phyloP scores from a whole-genome alignment of 805 yeast genomes.

The Pichia rugopelliculosa region DNA sequence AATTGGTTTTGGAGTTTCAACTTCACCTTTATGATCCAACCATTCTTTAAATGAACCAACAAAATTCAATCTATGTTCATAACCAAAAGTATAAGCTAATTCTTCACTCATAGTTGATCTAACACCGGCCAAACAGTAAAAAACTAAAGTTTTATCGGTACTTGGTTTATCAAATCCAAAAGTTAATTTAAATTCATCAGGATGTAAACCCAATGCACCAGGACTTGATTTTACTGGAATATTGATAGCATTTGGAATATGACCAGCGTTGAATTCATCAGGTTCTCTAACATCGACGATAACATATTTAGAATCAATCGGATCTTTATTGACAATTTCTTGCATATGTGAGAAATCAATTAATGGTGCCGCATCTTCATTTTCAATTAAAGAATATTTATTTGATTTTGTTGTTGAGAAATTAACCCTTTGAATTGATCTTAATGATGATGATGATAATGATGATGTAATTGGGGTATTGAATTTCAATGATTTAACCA shows the following conservation, averaged over 20 bases:
- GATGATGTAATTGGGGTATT: not conserved
- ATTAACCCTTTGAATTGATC: not conserved
- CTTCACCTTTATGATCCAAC: constrained; percentile 39
- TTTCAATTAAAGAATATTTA: constrained; percentile 24
- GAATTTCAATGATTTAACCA: not conserved
- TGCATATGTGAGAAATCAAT: constrained; percentile 28
- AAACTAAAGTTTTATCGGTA: constrained; percentile 63
- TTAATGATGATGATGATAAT: not conserved
- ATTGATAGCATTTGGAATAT: constrained; percentile 78
- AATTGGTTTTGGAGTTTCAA: constrained; percentile 11
- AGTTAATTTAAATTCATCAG: constrained; percentile 71
- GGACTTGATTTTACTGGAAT: constrained; percentile 88
- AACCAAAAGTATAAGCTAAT: constrained; percentile 85
- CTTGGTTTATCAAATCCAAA: constrained; percentile 81
- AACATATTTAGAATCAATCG: constrained; percentile 33
- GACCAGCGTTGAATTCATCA: constrained; percentile 60
- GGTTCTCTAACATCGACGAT: constrained; percentile 94
- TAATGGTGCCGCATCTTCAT: constrained; percentile 26
- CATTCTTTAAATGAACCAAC: constrained; percentile 86
- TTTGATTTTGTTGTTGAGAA: not conserved
- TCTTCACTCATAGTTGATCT: constrained; percentile 89
- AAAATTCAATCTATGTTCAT: constrained; percentile 76
- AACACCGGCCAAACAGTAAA: constrained; percentile 90
- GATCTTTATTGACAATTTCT: constrained; percentile 36
- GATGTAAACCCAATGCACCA: constrained; percentile 76